Conservation (phyloP, 2,329 filamentous ascomycete species). For the Diaporthe longicolla region DNA sequence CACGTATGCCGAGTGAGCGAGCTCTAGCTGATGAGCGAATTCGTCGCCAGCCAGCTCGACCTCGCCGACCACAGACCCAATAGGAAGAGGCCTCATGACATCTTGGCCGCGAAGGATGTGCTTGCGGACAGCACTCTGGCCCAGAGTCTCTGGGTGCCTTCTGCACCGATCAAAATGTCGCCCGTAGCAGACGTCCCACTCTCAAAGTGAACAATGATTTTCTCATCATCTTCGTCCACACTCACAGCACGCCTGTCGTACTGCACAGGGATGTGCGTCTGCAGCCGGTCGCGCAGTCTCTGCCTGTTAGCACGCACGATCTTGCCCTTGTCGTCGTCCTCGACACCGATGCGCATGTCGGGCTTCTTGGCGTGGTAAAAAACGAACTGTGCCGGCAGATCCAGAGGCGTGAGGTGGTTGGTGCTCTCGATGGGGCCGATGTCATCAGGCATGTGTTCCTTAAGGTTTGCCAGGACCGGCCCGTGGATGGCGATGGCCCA, state of each 20-base stretch:
- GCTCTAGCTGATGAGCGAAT: conserved; percentile 50
- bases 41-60: conserved; percentile 47
- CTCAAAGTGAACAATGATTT: conserved; percentile 58
- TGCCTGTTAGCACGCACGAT: conserved; percentile 52
- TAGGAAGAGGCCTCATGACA: conserved; percentile 47
- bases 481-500: conserved; percentile 52
- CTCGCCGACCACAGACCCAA: conserved; percentile 50
- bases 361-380: conserved; percentile 40
- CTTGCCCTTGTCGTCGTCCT: conserved; percentile 48
- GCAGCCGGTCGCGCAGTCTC: conserved; percentile 48
- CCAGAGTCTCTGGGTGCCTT: conserved; percentile 62
- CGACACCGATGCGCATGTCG: conserved; percentile 42
- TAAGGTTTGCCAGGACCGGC: conserved; percentile 45
- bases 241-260: conserved; percentile 55
- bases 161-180: conserved; percentile 62
- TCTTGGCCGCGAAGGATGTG: conserved; percentile 49
- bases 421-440: conserved; percentile 44
- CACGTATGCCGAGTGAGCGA: conserved; percentile 52
- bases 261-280: conserved; percentile 51
- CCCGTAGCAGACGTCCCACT: conserved; percentile 59
- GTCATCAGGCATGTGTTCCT: conserved; percentile 44
- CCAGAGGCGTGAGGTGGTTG: conserved; percentile 47
- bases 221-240: conserved; percentile 52
- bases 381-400: conserved; percentile 46
- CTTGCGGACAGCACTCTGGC: conserved; percentile 53